Evolutionary conservation across 305 asterid species (phyloP).

Genomic region (Solanum hybrid): DNA sequence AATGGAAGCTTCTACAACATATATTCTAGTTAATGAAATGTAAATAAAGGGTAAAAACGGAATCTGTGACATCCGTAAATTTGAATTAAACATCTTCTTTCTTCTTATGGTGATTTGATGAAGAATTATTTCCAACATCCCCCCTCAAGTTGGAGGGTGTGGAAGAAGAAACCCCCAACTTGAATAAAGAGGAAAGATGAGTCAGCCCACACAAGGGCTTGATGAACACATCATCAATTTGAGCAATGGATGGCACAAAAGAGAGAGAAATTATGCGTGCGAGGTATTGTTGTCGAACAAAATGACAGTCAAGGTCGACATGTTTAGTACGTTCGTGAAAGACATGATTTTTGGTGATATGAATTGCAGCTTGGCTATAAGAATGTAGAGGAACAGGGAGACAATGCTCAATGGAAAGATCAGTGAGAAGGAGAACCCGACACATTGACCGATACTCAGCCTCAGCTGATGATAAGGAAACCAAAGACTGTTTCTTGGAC

Average conservation of each 20-base stretch:
- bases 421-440: not conserved
- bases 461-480: not conserved
- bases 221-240: not conserved
- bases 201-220: not conserved
- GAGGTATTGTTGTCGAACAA: not conserved
- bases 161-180: not conserved
- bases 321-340: not conserved
- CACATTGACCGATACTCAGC: not conserved
- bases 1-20: too few relatives aligned
- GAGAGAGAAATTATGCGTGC: not conserved
- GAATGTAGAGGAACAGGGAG: not conserved
- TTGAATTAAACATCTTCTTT: too few relatives aligned
- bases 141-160: not conserved
- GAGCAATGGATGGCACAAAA: not conserved
- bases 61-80: too few relatives aligned
- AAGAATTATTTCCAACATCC: not conserved
- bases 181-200: not conserved
- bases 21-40: too few relatives aligned
- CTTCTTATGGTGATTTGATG: not conserved
- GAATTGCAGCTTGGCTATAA: not conserved
- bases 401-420: not conserved
- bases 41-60: too few relatives aligned
- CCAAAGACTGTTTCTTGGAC: not conserved
- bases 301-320: not conserved
- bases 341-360: not conserved